Evolutionary conservation across 148 eudicot genomes (phyloP), one percentile per base, ranked within the genome.

Genomic region (Cornus controversa): DNA sequence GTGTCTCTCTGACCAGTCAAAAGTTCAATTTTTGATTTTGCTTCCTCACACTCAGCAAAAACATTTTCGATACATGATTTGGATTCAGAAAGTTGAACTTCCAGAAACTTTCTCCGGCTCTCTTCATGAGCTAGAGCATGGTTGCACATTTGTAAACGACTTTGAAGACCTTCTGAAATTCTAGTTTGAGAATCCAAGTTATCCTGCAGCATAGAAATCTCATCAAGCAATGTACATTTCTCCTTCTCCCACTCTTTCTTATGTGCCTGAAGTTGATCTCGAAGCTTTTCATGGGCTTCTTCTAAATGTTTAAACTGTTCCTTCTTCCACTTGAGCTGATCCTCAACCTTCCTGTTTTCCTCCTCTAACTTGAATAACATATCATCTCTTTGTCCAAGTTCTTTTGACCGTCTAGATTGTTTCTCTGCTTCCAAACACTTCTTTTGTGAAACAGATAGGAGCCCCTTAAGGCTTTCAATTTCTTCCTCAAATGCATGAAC

Each of bases 271-370:
- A 85, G 79, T 71, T 89, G 77, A 79, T 75, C 74, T 54, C 77
- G 75, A 65, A 93, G 90, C 88, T 89, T 93, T 70, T 89, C 82
- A 66, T 96, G 90, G 25, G 98, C 98, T 78, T 96, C 97, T 81
- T 90, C 85, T 5, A 93, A 79, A 78, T 91, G 94, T 69, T 76
- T 71, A 78, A 96, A 93, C 69, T 90, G 95, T 67, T 91, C 98
- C 25, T 74, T 90, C 88, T 93, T 91, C 94, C 93, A 93, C 79
- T 96, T 93, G 6, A 94, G 89, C 87, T 91, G 86, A 47, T 89
- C 90, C 80, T 91, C 91, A 14, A 90, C 74, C 80, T 87, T 90
- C 60, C 78, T 84, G 14, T 80, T 84, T 64, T 80, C 87, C n/a
- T 92, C 93, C 80, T 90, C 92, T 45, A 89, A 80, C 57, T 85